Conservation (phyloP, 805 yeast species). For the Candida stauntonica region DNA sequence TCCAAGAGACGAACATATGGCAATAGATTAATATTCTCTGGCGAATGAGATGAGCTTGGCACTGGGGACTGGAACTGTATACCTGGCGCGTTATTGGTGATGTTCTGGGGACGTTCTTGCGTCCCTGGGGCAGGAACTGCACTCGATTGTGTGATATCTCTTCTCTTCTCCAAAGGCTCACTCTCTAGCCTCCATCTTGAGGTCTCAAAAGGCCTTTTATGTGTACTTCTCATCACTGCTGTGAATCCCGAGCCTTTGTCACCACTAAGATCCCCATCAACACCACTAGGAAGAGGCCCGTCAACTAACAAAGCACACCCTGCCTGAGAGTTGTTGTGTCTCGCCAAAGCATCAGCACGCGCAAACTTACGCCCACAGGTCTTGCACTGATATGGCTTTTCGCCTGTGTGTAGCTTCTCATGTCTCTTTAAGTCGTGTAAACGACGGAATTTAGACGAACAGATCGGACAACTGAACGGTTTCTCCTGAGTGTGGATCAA, state of each 20-base stretch:
- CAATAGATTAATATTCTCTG: slow-evolving; percentile 9
- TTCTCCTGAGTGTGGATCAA: slow-evolving; percentile 61
- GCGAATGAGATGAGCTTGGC: neutral
- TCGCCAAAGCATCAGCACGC: slow-evolving; percentile 67
- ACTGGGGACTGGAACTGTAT: no score
- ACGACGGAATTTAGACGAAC: slow-evolving; percentile 61
- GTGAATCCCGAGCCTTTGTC: no score
- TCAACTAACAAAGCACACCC: slow-evolving; percentile 24
- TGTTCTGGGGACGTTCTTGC: slow-evolving; percentile 1
- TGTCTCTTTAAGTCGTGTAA: slow-evolving; percentile 76
- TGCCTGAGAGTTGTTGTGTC: slow-evolving; percentile 54
- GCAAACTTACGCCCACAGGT: slow-evolving; percentile 65
- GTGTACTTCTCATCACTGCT: neutral
- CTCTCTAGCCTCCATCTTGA: neutral
- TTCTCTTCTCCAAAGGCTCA: neutral
- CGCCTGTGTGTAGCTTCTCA: slow-evolving; percentile 71
- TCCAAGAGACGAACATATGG: slow-evolving; percentile 24
- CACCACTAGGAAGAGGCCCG: slow-evolving; percentile 1
- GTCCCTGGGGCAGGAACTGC: no score
- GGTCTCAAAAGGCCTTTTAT: neutral
- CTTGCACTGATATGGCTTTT: slow-evolving; percentile 59
- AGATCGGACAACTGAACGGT: slow-evolving; percentile 59
- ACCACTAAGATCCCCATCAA: no score
- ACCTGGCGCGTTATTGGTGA: neutral
- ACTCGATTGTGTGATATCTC: no score